A percentile compares a stretch with the other conserved stretches of the same genome.
Evolutionary conservation across 2,329 filamentous ascomycete species (phyloP).

Genomic region (Fusarium mundagurra): DNA sequence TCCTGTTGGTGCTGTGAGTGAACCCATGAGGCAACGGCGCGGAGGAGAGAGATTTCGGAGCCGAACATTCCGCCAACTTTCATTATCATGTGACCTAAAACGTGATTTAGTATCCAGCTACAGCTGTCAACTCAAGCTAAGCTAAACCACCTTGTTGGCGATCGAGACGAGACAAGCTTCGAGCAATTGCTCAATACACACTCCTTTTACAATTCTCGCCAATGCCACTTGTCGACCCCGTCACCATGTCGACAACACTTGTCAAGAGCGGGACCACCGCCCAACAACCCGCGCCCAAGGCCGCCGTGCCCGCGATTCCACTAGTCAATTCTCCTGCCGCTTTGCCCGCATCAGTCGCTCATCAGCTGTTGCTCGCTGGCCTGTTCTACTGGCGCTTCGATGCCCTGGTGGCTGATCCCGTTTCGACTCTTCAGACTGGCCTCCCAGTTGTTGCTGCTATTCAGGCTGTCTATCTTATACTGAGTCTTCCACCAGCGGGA

Average conservation of each 20-base stretch:
- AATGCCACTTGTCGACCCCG: constrained; percentile 50
- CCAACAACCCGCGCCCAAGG: constrained; percentile 42
- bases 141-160: constrained; percentile 26
- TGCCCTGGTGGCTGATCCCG: constrained; percentile 75
- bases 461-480: constrained; percentile 70
- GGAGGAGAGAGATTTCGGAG: constrained; percentile 19
- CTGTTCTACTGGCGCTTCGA: constrained; percentile 72
- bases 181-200: constrained; percentile 30
- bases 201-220: constrained; percentile 10
- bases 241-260: constrained; percentile 52
- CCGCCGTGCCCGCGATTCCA: constrained; percentile 50
- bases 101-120: constrained; percentile 28
- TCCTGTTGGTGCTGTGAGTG: neutral
- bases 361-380: constrained; percentile 73
- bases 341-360: constrained; percentile 68
- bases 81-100: constrained; percentile 31
- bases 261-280: constrained; percentile 45
- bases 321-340: constrained; percentile 51
- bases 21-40: neutral
- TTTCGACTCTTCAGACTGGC: constrained; percentile 67
- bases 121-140: constrained; percentile 30
- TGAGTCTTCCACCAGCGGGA: constrained; percentile 72
- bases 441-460: constrained; percentile 71
- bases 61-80: constrained; percentile 2
- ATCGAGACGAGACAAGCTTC: constrained; percentile 30